These are phyloP conservation scores for Bipolaris sorokiniana DNA, from an alignment of 2,329 filamentous ascomycete species.

Conservation along the genomic window DNA sequence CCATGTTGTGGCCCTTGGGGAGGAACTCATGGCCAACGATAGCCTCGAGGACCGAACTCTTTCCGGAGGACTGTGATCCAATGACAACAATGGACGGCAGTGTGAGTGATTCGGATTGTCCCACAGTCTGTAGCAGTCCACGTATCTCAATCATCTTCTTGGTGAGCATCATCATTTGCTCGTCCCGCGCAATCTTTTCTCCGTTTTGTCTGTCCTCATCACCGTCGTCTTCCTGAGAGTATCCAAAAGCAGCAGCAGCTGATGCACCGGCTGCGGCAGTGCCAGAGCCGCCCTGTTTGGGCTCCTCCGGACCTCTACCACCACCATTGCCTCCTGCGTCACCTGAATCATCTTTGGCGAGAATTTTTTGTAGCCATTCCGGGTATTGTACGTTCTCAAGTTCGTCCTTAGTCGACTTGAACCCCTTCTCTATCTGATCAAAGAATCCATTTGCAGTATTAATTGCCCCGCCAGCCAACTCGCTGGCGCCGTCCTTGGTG, in stretches of 20 bases:
- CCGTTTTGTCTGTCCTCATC: conserved; percentile 68
- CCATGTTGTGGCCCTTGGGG: conserved; percentile 98
- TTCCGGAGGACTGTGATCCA: conserved; percentile 96
- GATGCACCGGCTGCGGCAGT: conserved; percentile 71
- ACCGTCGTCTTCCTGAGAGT: conserved; percentile 72
- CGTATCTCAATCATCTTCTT: conserved; percentile 99
- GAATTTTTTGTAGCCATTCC: conserved; percentile 78
- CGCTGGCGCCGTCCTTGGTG: conserved; percentile 73
- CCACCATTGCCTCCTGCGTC: conserved; percentile 49
- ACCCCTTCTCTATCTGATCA: conserved; percentile 78
- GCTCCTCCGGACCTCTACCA: conserved; percentile 52
- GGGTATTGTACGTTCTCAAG: conserved; percentile 73
- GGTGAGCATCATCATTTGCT: conserved; percentile 99
- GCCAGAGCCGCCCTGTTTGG: conserved; percentile 61
- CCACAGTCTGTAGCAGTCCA: conserved; percentile 86
- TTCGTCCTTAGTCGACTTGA: conserved; percentile 81
- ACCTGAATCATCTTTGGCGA: conserved; percentile 53
- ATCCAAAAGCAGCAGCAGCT: conserved; percentile 78
- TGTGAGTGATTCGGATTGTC: conserved; percentile 85
- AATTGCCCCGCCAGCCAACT: conserved; percentile 72
- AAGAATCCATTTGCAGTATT: conserved; percentile 76
- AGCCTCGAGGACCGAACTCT: conserved; percentile 94
- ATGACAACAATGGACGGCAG: conserved; percentile 99
- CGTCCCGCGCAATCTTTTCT: conserved; percentile 77
- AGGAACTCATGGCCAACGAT: conserved; percentile 98